Evolutionary conservation across 2,329 filamentous ascomycete genomes (phyloP).

Genomic region (Fusarium fracticaudum): DNA sequence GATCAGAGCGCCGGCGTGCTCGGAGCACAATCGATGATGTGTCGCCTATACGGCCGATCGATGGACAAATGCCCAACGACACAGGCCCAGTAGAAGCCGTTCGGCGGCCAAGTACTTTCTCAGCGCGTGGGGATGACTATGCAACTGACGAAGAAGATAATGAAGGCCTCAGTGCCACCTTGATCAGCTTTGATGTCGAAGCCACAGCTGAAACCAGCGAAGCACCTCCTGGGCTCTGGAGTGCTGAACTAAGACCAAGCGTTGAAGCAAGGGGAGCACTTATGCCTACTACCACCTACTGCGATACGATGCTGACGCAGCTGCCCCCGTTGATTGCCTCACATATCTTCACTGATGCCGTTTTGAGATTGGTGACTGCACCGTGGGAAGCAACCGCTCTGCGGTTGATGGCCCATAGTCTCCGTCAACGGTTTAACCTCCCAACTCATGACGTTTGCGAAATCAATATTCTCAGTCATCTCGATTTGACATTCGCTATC

Average conservation of each 20-base stretch:
- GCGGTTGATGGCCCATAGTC: conserved; percentile 56
- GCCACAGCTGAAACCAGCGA: conserved; percentile 63
- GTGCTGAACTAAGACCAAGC: conserved; percentile 66
- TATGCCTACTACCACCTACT: conserved; percentile 50
- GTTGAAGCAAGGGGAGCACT: conserved; percentile 44
- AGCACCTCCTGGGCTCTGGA: conserved; percentile 64
- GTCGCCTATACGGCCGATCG: conserved; percentile 43
- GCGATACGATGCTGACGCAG: conserved; percentile 60
- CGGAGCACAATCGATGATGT: conserved; percentile 36
- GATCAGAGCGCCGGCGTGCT: conserved; percentile 35
- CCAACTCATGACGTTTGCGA: conserved; percentile 52
- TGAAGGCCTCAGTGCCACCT: conserved; percentile 63
- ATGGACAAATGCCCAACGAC: conserved; percentile 45
- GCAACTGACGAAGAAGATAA: conserved; percentile 66
- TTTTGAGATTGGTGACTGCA: conserved; percentile 54
- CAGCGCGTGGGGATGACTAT: conserved; percentile 61
- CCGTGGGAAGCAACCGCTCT: conserved; percentile 60
- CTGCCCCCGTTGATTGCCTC: conserved; percentile 60
- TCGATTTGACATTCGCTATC: conserved; percentile 52
- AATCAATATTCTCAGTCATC: conserved; percentile 47
- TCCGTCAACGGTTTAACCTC: conserved; percentile 52
- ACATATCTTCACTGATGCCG: conserved; percentile 57
- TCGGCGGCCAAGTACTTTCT: conserved; percentile 58
- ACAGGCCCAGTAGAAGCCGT: conserved; percentile 45
- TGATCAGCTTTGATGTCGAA: conserved; percentile 71